Conservation (phyloP, 345 rosid genomes). For the Cardamine resedifolia region DNA sequence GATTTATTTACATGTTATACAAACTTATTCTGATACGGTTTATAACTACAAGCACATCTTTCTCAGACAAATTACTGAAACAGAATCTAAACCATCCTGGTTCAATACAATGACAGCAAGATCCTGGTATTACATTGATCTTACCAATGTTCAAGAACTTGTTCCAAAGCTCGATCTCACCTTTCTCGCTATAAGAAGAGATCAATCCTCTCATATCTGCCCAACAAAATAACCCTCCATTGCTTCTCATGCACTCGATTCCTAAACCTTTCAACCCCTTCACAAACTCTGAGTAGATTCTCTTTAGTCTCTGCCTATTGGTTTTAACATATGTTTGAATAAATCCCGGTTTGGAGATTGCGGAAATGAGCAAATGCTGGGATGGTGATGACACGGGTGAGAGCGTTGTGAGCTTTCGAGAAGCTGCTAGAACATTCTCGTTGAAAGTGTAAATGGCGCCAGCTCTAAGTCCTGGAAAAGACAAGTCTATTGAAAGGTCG, state of each 20-base stretch:
- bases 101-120: slow-evolving; percentile 76
- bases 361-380: slow-evolving; percentile 58
- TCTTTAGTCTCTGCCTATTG: slow-evolving; percentile 52
- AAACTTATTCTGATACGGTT: slow-evolving; percentile 53
- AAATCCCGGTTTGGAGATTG: slow-evolving; percentile 56
- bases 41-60: slow-evolving; percentile 54
- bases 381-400: slow-evolving; percentile 69
- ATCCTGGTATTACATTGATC: slow-evolving; percentile 71
- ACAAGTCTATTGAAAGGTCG: slow-evolving; percentile 64
- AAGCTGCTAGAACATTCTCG: slow-evolving; percentile 53
- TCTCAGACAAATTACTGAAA: slow-evolving; percentile 55
- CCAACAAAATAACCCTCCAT: slow-evolving; percentile 85
- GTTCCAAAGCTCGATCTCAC: slow-evolving; percentile 59
- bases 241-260: slow-evolving; percentile 54
- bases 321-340: slow-evolving; percentile 44
- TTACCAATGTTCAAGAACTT: slow-evolving; percentile 62
- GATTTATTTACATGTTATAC: slow-evolving; percentile 61
- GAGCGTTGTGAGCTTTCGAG: slow-evolving; percentile 60
- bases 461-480: slow-evolving; percentile 61
- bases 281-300: slow-evolving; percentile 41
- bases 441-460: slow-evolving; percentile 69
- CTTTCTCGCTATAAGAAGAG: slow-evolving; percentile 12
- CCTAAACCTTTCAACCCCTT: slow-evolving; percentile 63
- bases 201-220: slow-evolving; percentile 70
- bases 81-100: slow-evolving; percentile 83